phyloP scores from a whole-genome alignment of 805 yeast species.

The Ogataea chonburiensis region DNA sequence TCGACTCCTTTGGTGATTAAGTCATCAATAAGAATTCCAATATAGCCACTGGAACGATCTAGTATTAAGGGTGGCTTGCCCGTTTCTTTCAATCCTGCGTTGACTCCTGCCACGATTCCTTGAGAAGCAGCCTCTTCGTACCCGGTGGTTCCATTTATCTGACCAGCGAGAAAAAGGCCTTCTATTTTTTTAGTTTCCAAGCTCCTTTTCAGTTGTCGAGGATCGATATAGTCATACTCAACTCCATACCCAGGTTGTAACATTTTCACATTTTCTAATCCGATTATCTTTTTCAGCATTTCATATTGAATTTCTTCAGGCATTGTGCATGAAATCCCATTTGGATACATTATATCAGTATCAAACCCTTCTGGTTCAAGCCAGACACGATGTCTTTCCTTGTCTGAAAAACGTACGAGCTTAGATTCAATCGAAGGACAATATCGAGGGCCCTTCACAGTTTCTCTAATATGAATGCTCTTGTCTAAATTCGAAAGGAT shows the following conservation, averaged over 20 bases:
- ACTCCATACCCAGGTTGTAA: constrained; percentile 98
- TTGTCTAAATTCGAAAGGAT: constrained; percentile 70
- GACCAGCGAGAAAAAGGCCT: constrained; percentile 91
- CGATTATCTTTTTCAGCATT: constrained; percentile 76
- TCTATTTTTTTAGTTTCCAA: constrained; percentile 76
- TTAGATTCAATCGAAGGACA: constrained; percentile 97
- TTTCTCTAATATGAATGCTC: constrained; percentile 87
- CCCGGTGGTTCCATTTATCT: constrained; percentile 97
- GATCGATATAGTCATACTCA: constrained; percentile 95
- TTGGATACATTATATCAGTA: constrained; percentile 87
- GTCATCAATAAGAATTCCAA: constrained; percentile 93
- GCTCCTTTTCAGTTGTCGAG: constrained; percentile 75
- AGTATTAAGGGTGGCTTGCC: constrained; percentile 48
- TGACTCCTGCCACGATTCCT: constrained; percentile 92
- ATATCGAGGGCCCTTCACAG: constrained; percentile 94
- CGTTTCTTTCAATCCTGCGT: constrained; percentile 69
- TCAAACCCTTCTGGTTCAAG: constrained; percentile 94
- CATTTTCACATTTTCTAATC: constrained; percentile 85
- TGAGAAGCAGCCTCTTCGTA: constrained; percentile 99
- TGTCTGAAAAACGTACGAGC: constrained; percentile 74
- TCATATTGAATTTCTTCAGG: constrained; percentile 86
- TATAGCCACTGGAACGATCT: constrained; percentile 78
- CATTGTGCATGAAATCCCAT: constrained; percentile 95
- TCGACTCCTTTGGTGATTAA: constrained; percentile 91
- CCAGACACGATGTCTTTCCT: constrained; percentile 81